Conservation (phyloP, 179 eudicot genomes). For the Heliamphora pulchella region DNA sequence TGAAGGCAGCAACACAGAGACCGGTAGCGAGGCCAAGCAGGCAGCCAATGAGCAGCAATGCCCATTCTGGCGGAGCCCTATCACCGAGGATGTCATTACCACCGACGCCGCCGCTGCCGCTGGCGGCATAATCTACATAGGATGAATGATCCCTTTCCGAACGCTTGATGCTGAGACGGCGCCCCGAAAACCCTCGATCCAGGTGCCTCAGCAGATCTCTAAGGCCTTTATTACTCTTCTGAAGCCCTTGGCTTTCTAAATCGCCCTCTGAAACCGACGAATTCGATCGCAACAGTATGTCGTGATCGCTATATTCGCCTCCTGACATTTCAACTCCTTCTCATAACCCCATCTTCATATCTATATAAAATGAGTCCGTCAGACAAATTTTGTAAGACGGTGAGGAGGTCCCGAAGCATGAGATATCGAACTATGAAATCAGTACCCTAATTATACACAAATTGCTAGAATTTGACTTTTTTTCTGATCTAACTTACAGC, state of each 20-base stretch:
- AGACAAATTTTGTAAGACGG: too few species aligned
- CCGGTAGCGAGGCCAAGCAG: slow-evolving; percentile 94
- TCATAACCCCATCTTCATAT: not conserved
- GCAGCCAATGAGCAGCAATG: slow-evolving; percentile 77
- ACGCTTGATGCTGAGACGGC: slow-evolving; percentile 20
- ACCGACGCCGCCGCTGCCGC: slow-evolving; percentile 19
- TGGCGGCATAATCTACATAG: slow-evolving; percentile 13
- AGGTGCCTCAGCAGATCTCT: slow-evolving; percentile 34
- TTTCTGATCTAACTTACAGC: not conserved
- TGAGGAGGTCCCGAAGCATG: too few species aligned
- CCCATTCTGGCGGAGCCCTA: slow-evolving; percentile 86
- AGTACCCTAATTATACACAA: not conserved
- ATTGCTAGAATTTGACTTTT: not conserved
- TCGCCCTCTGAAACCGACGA: slow-evolving; percentile 32
- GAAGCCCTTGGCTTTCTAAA: slow-evolving; percentile 26
- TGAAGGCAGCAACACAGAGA: slow-evolving; percentile 77
- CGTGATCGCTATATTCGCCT: slow-evolving; percentile 29
- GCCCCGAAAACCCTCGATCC: slow-evolving; percentile 40
- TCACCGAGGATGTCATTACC: slow-evolving; percentile 41
- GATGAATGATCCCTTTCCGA: slow-evolving; percentile 20
- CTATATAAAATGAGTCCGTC: not conserved
- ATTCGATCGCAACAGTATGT: slow-evolving; percentile 34
- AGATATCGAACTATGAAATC: not conserved
- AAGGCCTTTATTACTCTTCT: slow-evolving; percentile 22
- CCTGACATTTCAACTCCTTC: slow-evolving; percentile 21